Evolutionary conservation across 2,329 filamentous ascomycete genomes (phyloP).

Genomic region (Colletotrichum noveboracense): DNA sequence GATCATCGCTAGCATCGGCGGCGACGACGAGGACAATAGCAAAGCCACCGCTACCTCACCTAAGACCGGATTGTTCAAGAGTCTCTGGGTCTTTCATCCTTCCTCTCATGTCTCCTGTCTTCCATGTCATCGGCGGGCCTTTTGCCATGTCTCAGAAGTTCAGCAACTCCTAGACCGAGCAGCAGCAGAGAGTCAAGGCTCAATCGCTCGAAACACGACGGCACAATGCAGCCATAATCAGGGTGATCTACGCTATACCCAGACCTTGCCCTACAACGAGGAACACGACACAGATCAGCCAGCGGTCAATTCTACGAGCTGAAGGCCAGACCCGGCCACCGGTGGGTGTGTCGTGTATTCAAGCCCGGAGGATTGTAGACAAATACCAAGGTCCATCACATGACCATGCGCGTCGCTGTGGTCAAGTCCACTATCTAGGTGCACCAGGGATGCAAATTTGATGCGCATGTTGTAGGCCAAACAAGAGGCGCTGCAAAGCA

Average conservation of each 20-base stretch:
- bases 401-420: neutral
- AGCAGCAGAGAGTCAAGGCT: constrained; percentile 3
- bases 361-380: neutral
- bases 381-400: neutral
- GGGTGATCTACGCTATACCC: neutral
- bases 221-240: neutral
- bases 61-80: neutral
- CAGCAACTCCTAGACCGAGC: neutral
- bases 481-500: neutral
- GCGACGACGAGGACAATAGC: neutral
- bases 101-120: neutral
- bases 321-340: neutral
- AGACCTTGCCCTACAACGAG: neutral
- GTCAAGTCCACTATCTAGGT: neutral
- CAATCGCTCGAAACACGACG: constrained; percentile 1
- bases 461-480: neutral
- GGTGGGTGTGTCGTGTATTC: neutral
- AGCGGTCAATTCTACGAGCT: neutral
- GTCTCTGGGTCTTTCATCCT: neutral
- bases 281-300: neutral
- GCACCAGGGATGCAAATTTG: neutral
- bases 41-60: neutral
- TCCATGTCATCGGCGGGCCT: neutral
- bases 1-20: neutral
- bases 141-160: neutral